Evolutionary conservation across 2,329 filamentous ascomycete genomes (phyloP), one percentile per base, ranked within the genome.

Genomic region (Trichocomaceae sp.): DNA sequence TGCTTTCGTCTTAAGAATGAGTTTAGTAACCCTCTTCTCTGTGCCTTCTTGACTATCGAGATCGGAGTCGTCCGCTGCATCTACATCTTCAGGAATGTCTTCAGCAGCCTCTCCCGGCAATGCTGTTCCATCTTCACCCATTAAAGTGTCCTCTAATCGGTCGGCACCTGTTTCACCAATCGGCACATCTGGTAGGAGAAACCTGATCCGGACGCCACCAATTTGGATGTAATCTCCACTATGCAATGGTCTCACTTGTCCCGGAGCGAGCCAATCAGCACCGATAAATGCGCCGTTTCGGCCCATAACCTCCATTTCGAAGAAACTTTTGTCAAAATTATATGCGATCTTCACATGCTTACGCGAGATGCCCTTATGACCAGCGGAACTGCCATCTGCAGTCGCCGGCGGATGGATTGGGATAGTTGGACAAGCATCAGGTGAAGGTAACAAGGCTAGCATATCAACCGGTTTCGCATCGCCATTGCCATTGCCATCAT

Each of bases 321-420:
- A 86, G 35, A 74, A 62, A 47, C 79, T 76, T 37, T 75, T 72
- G 42, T 81, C 75, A 58, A 80, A 79, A 56, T 83, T 81, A 70
- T 82, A 85, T 23, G 75, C 72, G 57, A 86, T 83, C 57, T 77
- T 79, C 51, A 83, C 76, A 63, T 86, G 83, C 61, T 82, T 77
- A 22, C 82, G 75, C 3, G 83, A 85, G 33, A 85, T 85, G 44
- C 77, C 78, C 58, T 79, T 80, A 59, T 83, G 79, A 15, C 75
- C 75, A 12, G 74, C 74, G 2, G 77, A 70, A 54, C 61, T 69
- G 44, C 72, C 77, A 46, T 75, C 71, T 37, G 72, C 64, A 15
- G 74, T 75, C 26, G 71, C 69, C 1, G 77, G 77, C 19, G 82
- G 79, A 59, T 84, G 83, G 33, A 85, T 82, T 5, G 82, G 81